Conservation (phyloP, 163 green algal genomes). For the Volvox carteri region DNA sequence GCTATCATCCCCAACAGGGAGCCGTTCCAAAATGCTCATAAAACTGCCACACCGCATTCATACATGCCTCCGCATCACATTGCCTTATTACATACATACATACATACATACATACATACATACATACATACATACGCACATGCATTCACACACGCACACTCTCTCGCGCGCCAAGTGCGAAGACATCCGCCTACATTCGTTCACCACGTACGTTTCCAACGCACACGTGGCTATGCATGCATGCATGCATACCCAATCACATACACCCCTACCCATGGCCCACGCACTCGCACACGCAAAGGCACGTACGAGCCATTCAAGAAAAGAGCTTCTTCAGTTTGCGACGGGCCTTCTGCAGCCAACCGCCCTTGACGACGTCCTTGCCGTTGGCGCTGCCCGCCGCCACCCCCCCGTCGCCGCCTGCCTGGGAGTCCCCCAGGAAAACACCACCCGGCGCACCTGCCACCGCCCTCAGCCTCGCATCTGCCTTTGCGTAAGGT, state of each 20-base stretch:
- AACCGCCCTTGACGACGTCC: background rate
- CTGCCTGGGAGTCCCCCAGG: background rate
- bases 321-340: slow-evolving; percentile 39
- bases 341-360: slow-evolving; percentile 1
- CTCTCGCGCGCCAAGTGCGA: background rate
- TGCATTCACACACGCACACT: background rate
- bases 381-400: background rate
- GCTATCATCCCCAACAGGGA: no score
- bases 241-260: background rate
- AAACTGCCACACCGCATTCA: no score
- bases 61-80: background rate
- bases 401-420: background rate
- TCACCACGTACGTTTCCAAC: background rate
- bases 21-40: no score
- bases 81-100: background rate
- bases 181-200: background rate
- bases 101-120: background rate
- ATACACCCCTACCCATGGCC: background rate
- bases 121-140: background rate
- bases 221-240: background rate
- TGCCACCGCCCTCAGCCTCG: background rate
- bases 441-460: background rate
- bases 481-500: background rate
- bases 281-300: background rate
- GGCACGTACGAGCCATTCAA: background rate